Base-by-base conservation (phyloP, 208 protist species). In the Zelonia costaricensis region DNA sequence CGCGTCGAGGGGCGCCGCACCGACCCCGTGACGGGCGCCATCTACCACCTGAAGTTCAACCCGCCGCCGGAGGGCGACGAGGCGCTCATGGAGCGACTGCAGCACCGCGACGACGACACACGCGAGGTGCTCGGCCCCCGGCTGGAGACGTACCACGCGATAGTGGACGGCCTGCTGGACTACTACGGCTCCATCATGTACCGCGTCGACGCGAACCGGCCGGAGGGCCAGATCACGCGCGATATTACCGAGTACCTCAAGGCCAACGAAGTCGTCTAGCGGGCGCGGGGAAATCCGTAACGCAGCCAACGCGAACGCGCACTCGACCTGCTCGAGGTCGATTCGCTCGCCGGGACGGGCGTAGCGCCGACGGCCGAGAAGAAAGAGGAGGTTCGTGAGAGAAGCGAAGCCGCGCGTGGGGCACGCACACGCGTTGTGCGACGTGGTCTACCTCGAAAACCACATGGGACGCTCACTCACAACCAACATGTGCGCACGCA, bases 31-130 rank as follows among this genome's bases (percentile, higher is more conserved):
- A 97, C 93, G 0, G 86, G 84, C 16, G 69, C 42, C 31, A 83
- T 92, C 36, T 97, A 97, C 73, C 90, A 97, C 74, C 52, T 96
- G 48, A 88, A 77, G 56, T 94, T 75, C 76, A 94, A 92, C 69
- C 90, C 90, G 2, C 93, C 93, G 9, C 93, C 93, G 18, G 31
- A 55, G 39, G 69, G 87, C 22, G 84, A 95, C 47, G 33, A 22
- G 12, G 89, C 69, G 36, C 72, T 97, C 40, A 45, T 88, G 22
- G 84, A 84, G 22, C 84, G 92, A 2, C 84, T 97, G 40, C 74
- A 87, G 59, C 91, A 95, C 64, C 88, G 91, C 23, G 58, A 60
- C 33, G 91, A 97, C 62, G 93, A 97, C 77, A 78, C 74, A 9
- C 79, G 71, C 15, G 84, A 91, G 40, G 73, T 77, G 38, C 77